phyloP scores from a whole-genome alignment of 179 eudicot genomes.

The Drosera spatulata region DNA sequence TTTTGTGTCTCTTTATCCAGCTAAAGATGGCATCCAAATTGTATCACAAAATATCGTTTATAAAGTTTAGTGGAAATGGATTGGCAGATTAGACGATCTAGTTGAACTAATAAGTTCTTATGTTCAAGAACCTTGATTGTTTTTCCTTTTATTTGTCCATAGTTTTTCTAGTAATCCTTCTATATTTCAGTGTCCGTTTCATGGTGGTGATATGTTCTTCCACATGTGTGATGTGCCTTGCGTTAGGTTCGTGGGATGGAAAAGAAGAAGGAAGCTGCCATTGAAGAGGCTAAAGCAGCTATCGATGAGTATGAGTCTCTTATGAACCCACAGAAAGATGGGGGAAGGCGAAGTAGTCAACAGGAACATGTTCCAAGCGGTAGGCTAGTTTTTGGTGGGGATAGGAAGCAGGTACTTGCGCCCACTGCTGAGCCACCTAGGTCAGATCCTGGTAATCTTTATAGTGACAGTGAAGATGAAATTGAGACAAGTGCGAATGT shows the following conservation, averaged over 20 bases:
- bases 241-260: slow-evolving; percentile 75
- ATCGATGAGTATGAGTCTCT: slow-evolving; percentile 62
- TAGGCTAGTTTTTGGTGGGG: slow-evolving; percentile 76
- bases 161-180: neutral
- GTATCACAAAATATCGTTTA: too few relatives aligned
- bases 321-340: slow-evolving; percentile 34
- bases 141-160: too few relatives aligned
- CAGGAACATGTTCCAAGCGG: slow-evolving; percentile 41
- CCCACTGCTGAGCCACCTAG: slow-evolving; percentile 19
- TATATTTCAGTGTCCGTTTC: neutral
- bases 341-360: slow-evolving; percentile 17
- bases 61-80: too few relatives aligned
- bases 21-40: too few relatives aligned
- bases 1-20: too few relatives aligned
- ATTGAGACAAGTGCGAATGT: slow-evolving; percentile 33
- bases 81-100: too few relatives aligned
- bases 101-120: too few relatives aligned
- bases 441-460: slow-evolving; percentile 44
- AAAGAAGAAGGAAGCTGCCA: slow-evolving; percentile 70
- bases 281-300: slow-evolving; percentile 78
- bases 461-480: slow-evolving; percentile 73
- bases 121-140: too few relatives aligned
- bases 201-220: neutral
- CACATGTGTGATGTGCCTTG: slow-evolving; percentile 2
- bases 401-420: slow-evolving; percentile 26